Base-by-base conservation (phyloP, 208 protist species). In the Giardia duodenalis region DNA sequence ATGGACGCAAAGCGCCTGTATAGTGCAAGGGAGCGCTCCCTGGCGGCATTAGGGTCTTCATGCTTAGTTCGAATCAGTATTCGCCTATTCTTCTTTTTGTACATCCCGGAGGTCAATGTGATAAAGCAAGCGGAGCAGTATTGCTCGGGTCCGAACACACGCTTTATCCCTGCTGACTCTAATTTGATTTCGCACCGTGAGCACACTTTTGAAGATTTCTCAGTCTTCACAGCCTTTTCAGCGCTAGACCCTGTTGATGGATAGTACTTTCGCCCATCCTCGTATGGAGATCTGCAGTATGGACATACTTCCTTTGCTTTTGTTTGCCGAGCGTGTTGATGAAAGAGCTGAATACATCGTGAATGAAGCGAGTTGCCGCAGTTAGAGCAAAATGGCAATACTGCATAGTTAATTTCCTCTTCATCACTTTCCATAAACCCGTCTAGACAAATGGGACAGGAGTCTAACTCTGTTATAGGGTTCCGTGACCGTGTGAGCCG, bases 271-370 rank as follows among this genome's bases (percentile, higher is more conserved):
- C 57, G 10, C 57, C 57, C 57, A 30, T 76, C 57, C 10, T 39
- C 30, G 30, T 76, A 76, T 30, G 10, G 10, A 39, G 19, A 10
- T 76, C 57, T 76, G 30, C 57, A 76, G 30, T 76, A 76, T 39
- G 57, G 57, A 30, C 57, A 76, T 39, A 76, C 57, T 30, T 39
- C 19, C 10, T 76, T 76, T 39, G 57, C 57, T 30, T 76, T 76
- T 30, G 57, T 39, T 76, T 30, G 57, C 30, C 57, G 57, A 76
- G 57, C 30, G 57, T 76, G 57, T 39, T 76, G 19, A 30, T 39
- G 57, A 30, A 76, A 76, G 19, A 76, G 10, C 57, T 76, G 57
- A 76, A 76, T 76, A 76, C 57, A 76, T 76, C 57, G 57, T 76
- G 57, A 30, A 30, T 76, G 57, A 30, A 76, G 30, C 19, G 57